Percentiles rank a stretch among this genome's conserved stretches.
phyloP scores from a whole-genome alignment of 2,329 filamentous ascomycete genomes.

The Graphilbum fragrans region DNA sequence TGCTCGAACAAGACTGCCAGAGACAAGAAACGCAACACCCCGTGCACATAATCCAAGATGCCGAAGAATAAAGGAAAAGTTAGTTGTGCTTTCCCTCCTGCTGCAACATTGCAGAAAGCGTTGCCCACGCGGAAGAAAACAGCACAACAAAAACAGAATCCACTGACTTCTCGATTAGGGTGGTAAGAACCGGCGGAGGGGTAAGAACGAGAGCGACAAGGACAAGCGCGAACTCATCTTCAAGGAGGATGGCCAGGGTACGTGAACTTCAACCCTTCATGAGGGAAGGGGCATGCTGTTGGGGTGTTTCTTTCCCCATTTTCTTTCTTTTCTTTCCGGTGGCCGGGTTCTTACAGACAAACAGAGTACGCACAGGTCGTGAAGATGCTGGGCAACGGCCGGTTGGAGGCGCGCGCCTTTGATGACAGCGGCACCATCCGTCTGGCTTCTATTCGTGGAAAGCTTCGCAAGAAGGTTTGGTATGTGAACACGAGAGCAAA shows the following conservation, averaged over 20 bases:
- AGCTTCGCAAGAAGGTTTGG: slow-evolving; percentile 99
- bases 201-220: slow-evolving; percentile 99
- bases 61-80: slow-evolving; percentile 99
- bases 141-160: too few species aligned
- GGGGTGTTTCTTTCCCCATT: slow-evolving; percentile 29
- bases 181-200: slow-evolving; percentile 95
- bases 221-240: slow-evolving; percentile 98
- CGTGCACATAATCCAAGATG: slow-evolving; percentile 42
- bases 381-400: slow-evolving; percentile 47
- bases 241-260: slow-evolving; percentile 88
- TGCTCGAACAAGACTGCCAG: too few species aligned
- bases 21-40: too few species aligned
- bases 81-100: slow-evolving; percentile 1
- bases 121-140: too few species aligned
- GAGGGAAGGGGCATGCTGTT: not conserved
- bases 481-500: slow-evolving; percentile 27
- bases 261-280: not conserved
- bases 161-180: slow-evolving; percentile 28
- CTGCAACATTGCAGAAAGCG: not conserved
- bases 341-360: not conserved
- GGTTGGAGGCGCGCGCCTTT: slow-evolving; percentile 78
- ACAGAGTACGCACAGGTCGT: slow-evolving; percentile 57
- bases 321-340: not conserved
- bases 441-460: slow-evolving; percentile 61
- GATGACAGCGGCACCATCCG: slow-evolving; percentile 83